phyloP scores from a whole-genome alignment of 1,284 basidiomycete genomes.

The Ganoderma boninense region DNA sequence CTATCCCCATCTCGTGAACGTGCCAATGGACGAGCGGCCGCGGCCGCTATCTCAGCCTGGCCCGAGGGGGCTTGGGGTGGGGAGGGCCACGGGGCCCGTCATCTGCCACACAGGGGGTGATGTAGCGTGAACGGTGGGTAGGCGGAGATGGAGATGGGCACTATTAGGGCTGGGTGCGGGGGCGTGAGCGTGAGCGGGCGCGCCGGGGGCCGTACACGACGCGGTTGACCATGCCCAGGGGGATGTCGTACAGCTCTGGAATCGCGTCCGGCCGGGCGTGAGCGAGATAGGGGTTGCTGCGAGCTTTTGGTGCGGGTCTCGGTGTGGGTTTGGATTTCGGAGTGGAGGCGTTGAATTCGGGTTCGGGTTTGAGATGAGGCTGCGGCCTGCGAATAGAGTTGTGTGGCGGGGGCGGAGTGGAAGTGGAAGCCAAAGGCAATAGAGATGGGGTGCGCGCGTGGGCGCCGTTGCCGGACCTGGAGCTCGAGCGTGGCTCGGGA shows the following conservation, averaged over 20 bases:
- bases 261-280: constrained; percentile 55
- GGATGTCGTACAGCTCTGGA: constrained; percentile 81
- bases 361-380: not conserved
- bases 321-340: not conserved
- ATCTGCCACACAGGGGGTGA: not conserved
- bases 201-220: constrained; percentile 37
- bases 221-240: constrained; percentile 83
- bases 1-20: not conserved
- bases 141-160: too few relatives aligned
- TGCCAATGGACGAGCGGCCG: not conserved
- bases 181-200: not conserved
- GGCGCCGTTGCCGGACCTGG: constrained; percentile 1
- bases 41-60: not conserved
- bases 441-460: constrained; percentile 4
- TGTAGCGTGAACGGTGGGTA: not conserved
- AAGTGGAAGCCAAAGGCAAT: not conserved
- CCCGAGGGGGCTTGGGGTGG: not conserved
- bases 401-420: not conserved
- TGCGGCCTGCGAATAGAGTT: not conserved
- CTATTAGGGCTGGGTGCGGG: not conserved
- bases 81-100: not conserved
- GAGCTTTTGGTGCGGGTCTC: too few relatives aligned
- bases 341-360: not conserved
- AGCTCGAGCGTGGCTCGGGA: not conserved
- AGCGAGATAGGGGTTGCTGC: constrained; percentile 51